A percentile compares a stretch with the other conserved stretches of the same genome.
Conservation (phyloP, 2,329 filamentous ascomycete genomes). For the Lachnellula cervina region DNA sequence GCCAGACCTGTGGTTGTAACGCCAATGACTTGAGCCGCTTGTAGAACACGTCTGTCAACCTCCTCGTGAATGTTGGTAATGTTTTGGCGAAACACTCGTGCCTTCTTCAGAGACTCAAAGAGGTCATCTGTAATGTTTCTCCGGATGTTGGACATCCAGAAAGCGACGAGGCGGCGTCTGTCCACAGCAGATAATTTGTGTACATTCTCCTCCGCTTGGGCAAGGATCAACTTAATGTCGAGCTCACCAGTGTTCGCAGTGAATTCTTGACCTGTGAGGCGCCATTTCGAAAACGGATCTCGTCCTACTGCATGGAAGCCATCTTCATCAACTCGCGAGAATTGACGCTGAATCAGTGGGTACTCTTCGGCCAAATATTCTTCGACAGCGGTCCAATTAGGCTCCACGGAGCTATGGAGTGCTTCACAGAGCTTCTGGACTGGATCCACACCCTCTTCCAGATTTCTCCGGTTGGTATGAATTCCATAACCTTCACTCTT, state of each 20-base stretch:
- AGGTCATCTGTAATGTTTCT: slow-evolving; percentile 8
- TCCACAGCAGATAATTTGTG: background rate
- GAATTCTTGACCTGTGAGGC: background rate
- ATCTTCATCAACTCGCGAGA: slow-evolving; percentile 15
- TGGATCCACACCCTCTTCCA: slow-evolving; percentile 7
- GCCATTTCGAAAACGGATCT: slow-evolving; percentile 20
- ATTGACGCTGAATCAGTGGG: slow-evolving; percentile 16
- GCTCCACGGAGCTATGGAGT: background rate
- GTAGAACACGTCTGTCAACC: slow-evolving; percentile 13
- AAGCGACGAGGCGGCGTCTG: slow-evolving; percentile 8
- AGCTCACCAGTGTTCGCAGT: background rate
- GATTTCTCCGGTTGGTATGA: slow-evolving; percentile 4
- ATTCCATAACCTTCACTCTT: slow-evolving; percentile 14
- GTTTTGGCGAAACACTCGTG: background rate
- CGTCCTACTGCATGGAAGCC: slow-evolving; percentile 13
- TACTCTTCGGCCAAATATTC: slow-evolving; percentile 10
- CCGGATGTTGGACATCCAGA: slow-evolving; percentile 11
- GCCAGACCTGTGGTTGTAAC: slow-evolving; percentile 50
- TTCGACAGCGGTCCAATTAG: slow-evolving; percentile 9
- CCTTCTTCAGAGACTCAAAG: slow-evolving; percentile 6
- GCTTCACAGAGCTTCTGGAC: slow-evolving; percentile 1
- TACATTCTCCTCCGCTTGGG: background rate
- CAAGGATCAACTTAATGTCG: background rate
- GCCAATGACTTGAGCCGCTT: slow-evolving; percentile 42
- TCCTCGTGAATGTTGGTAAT: slow-evolving; percentile 12